These are phyloP conservation scores for Colletotrichum spaethianum DNA, from an alignment of 2,329 filamentous ascomycete species.

Conservation along the genomic window DNA sequence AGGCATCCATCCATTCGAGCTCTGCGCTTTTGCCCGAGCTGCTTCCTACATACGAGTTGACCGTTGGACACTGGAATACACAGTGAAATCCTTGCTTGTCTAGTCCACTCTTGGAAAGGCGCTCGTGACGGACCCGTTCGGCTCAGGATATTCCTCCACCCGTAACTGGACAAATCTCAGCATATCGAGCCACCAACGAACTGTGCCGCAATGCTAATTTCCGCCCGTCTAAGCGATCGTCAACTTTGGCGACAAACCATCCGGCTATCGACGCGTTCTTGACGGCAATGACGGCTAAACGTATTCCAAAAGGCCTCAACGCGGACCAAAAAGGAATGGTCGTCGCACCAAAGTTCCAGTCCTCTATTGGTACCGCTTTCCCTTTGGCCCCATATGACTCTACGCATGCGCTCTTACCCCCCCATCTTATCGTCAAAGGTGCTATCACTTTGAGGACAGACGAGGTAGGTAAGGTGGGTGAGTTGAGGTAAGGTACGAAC, in stretches of 20 bases:
- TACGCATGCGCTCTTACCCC: conserved; percentile 12
- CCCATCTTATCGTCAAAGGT: neutral
- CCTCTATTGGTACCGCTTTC: conserved; percentile 4
- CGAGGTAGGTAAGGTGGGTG: conserved; percentile 3
- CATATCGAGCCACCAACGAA: conserved; percentile 13
- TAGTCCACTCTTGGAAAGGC: conserved; percentile 5
- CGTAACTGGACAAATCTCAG: conserved; percentile 19
- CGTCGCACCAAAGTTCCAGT: neutral
- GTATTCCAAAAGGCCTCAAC: neutral
- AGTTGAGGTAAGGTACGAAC: conserved; percentile 8
- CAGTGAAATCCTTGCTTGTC: neutral
- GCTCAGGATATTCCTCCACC: conserved; percentile 2
- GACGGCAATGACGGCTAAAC: conserved; percentile 15
- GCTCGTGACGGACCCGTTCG: conserved; percentile 1
- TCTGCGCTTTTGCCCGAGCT: conserved; percentile 9
- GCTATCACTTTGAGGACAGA: neutral
- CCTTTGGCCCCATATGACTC: neutral
- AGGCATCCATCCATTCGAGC: neutral
- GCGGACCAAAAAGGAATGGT: neutral
- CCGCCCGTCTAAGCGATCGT: neutral
- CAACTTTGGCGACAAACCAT: conserved; percentile 1
- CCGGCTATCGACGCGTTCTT: conserved; percentile 6
- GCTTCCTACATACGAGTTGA: neutral
- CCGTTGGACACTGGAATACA: neutral
- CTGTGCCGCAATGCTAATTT: conserved; percentile 35